phyloP scores from a whole-genome alignment of 1,139 yeast species.

The Petasospora rhodanensis region DNA sequence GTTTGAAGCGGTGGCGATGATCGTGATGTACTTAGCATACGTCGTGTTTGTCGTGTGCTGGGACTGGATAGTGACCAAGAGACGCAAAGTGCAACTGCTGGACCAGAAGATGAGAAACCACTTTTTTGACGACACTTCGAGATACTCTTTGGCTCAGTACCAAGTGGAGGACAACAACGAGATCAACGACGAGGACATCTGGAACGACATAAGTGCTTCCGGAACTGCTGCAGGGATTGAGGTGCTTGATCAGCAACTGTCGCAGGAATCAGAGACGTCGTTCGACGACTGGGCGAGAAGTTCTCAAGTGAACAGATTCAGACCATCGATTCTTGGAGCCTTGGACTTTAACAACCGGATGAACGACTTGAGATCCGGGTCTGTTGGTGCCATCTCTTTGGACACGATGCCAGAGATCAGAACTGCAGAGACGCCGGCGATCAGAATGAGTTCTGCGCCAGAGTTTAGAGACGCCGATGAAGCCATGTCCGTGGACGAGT shows the following conservation, averaged over 20 bases:
- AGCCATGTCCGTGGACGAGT: conserved; percentile 7
- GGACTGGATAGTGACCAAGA: conserved; percentile 32
- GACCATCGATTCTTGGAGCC: conserved; percentile 42
- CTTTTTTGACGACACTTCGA: conserved; percentile 10
- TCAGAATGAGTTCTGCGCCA: conserved; percentile 19
- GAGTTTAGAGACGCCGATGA: conserved; percentile 12
- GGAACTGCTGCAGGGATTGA: conserved; percentile 16
- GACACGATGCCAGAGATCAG: conserved; percentile 8
- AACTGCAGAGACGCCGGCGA: no score
- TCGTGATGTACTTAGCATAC: conserved; percentile 35
- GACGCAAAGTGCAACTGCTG: conserved; percentile 21
- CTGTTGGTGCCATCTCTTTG: conserved; percentile 12
- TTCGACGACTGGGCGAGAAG: conserved; percentile 21
- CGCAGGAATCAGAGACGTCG: conserved; percentile 7
- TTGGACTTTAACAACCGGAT: conserved; percentile 32
- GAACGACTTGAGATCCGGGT: conserved; percentile 6
- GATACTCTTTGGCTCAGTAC: conserved; percentile 10
- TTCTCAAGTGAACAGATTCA: conserved; percentile 21
- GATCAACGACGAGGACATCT: conserved; percentile 27
- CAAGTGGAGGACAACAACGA: conserved; percentile 18
- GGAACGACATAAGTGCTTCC: conserved; percentile 19
- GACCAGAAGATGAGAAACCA: conserved; percentile 23
- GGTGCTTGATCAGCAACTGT: conserved; percentile 15
- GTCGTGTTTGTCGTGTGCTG: conserved; percentile 33
- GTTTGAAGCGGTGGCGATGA: conserved; percentile 43